Evolutionary conservation across 192 early-diverging fungal genomes (phyloP), one percentile per base, ranked within the genome.

Genomic region (Funneliformis geosporum): DNA sequence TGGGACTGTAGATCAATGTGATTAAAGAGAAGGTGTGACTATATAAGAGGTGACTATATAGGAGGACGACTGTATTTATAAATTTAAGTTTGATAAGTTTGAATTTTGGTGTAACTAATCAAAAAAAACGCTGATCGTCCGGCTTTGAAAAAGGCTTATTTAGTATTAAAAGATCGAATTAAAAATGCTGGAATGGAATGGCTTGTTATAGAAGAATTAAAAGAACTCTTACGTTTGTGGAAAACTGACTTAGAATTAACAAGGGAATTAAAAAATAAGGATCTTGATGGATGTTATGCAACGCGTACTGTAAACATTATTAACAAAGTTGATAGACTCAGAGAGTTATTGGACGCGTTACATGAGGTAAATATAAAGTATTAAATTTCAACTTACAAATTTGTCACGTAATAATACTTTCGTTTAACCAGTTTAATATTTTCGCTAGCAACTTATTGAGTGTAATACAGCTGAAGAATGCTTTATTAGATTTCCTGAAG

Each of bases 131-230:
- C n/a, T n/a, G n/a, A n/a, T n/a, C n/a, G n/a, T n/a, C 33, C 33
- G 33, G 33, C 33, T 33, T 33, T 33, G 33, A 33, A 33, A 33
- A 33, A 2, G 33, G 2, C 33, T 33, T 2, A n/a, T n/a, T 33
- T 33, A 33, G 2, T 33, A 33, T 33, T 33, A 33, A 50, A 50
- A 44, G 9, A 16, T 50, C 16, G 7, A 50, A 50, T 43, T 69
- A n/a, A 73, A 73, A 59, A 73, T 73, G 72, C 47, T 46, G 25
- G 28, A 59, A 75, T 75, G 73, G 73, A 75, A 75, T 75, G 73
- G 73, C 16, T 8, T 21, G 14, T 16, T 33, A 40, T 61, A 23
- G 12, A 60, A 62, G 73, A 75, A 75, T 39, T 75, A n/a, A 42
- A n/a, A 5, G 50, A 55, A 6, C 50, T 55, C 21, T 55, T 55